Evolutionary conservation across 2,329 filamentous ascomycete species (phyloP).

Genomic region (Pseudocercospora crystallina): DNA sequence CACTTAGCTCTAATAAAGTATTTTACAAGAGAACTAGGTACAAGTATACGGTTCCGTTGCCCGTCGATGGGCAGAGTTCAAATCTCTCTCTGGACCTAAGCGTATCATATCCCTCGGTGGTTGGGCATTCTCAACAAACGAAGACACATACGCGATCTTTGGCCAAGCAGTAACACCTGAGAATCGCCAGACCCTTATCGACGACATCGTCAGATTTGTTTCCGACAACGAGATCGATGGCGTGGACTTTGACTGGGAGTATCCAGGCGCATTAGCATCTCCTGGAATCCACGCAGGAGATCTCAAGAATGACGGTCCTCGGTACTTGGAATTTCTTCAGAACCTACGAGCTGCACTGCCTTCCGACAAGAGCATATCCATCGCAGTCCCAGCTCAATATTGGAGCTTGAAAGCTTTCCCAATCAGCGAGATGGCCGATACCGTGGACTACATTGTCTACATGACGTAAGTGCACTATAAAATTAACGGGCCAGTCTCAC

Average conservation of each 20-base stretch:
- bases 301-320: slow-evolving; percentile 1
- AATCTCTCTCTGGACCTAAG: slow-evolving; percentile 33
- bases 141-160: slow-evolving; percentile 39
- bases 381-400: slow-evolving; percentile 33
- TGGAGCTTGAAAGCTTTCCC: slow-evolving; percentile 34
- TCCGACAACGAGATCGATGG: slow-evolving; percentile 69
- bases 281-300: slow-evolving; percentile 3
- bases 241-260: slow-evolving; percentile 45
- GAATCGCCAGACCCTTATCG: slow-evolving; percentile 59
- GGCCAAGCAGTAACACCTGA: slow-evolving; percentile 37
- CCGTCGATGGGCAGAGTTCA: slow-evolving; percentile 41
- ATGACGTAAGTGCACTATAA: too few relatives aligned
- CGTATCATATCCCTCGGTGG: slow-evolving; percentile 48
- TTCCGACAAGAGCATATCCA: slow-evolving; percentile 25
- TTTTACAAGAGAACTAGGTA: too few relatives aligned
- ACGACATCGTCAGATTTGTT: slow-evolving; percentile 64
- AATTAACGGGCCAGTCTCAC: too few relatives aligned
- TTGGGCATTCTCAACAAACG: slow-evolving; percentile 44
- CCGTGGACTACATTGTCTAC: slow-evolving; percentile 25
- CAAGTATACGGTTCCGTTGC: too few relatives aligned
- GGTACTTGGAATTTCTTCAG: slow-evolving; percentile 20
- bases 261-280: slow-evolving; percentile 14
- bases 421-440: slow-evolving; percentile 26
- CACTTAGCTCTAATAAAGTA: too few relatives aligned
- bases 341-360: slow-evolving; percentile 6